These are phyloP conservation scores for Albatrellus ellisii DNA, from an alignment of 768 basidiomycete genomes.

Conservation along the genomic window DNA sequence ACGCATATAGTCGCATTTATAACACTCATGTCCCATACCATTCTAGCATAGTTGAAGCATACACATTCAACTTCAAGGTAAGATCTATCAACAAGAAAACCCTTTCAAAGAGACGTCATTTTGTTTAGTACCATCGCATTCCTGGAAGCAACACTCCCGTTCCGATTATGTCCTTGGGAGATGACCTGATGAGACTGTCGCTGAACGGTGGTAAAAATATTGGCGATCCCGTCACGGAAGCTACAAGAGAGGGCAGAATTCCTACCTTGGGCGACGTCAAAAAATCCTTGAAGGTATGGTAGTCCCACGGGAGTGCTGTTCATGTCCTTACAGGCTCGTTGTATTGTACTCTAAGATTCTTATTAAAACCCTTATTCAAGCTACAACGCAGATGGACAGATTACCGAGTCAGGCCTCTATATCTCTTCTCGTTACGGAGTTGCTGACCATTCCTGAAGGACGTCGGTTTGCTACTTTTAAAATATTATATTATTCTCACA, in stretches of 20 bases:
- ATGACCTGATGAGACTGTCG: slow-evolving; percentile 39
- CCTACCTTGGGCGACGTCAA: slow-evolving; percentile 78
- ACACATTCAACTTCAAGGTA: slow-evolving; percentile 71
- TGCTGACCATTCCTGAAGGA: slow-evolving; percentile 26
- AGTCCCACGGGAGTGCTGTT: not conserved
- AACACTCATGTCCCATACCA: not conserved
- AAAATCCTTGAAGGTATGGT: slow-evolving; percentile 56
- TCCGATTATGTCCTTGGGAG: slow-evolving; percentile 65
- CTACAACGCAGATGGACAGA: slow-evolving; percentile 69
- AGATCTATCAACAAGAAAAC: not conserved
- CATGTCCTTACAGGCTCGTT: not conserved
- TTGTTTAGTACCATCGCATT: slow-evolving; percentile 48
- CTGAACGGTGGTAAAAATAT: slow-evolving; percentile 22
- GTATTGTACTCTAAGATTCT: slow-evolving; percentile 33
- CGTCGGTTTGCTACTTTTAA: slow-evolving; percentile 85
- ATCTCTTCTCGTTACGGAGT: not conserved
- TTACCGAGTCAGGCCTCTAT: slow-evolving; percentile 47
- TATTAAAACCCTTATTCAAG: slow-evolving; percentile 64
- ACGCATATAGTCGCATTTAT: slow-evolving; percentile 19
- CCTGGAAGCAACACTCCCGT: slow-evolving; percentile 46
- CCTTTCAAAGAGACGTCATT: not conserved
- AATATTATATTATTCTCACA: slow-evolving; percentile 67
- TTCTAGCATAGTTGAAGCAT: slow-evolving; percentile 71
- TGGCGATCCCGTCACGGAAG: slow-evolving; percentile 46
- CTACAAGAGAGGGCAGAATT: slow-evolving; percentile 41